phyloP scores from a whole-genome alignment of 192 early-diverging fungal genomes.

The Podila horticola region DNA sequence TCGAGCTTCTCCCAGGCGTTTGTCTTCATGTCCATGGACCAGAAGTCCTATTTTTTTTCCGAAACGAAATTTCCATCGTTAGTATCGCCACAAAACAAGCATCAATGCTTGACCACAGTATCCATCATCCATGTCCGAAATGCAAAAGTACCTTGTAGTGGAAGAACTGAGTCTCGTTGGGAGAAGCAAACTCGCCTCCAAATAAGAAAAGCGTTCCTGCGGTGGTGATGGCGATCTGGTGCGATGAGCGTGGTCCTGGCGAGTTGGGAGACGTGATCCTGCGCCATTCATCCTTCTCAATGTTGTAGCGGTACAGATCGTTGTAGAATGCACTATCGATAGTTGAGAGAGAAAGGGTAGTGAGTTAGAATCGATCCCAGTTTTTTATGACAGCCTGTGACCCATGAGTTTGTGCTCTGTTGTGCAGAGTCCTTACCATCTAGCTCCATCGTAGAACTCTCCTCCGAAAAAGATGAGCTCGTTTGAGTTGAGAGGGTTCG shows the following conservation, averaged over 20 bases:
- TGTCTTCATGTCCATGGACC: conserved; percentile 75
- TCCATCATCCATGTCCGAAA: neutral
- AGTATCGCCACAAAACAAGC: neutral
- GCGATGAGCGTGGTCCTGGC: conserved; percentile 75
- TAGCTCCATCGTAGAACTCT: conserved; percentile 73
- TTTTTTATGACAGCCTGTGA: neutral
- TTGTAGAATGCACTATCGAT: conserved; percentile 61
- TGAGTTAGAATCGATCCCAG: neutral
- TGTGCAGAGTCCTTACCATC: conserved; percentile 17
- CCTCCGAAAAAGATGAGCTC: conserved; percentile 76
- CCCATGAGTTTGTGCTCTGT: neutral
- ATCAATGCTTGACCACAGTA: neutral
- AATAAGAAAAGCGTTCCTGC: conserved; percentile 72
- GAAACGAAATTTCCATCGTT: no score
- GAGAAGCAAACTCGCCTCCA: conserved; percentile 70
- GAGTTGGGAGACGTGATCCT: conserved; percentile 69
- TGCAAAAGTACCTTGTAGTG: conserved; percentile 52
- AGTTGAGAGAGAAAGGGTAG: neutral
- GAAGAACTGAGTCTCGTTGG: conserved; percentile 74
- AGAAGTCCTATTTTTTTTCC: conserved; percentile 65
- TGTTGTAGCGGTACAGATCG: conserved; percentile 76
- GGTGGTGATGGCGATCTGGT: conserved; percentile 71
- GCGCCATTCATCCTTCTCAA: conserved; percentile 79
- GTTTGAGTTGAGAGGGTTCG: conserved; percentile 66
- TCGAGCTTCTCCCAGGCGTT: conserved; percentile 77